Percentiles rank a stretch among this genome's conserved stretches.
phyloP scores from a whole-genome alignment of 352 stramenopile species.

The Thalassiosira oceanica region DNA sequence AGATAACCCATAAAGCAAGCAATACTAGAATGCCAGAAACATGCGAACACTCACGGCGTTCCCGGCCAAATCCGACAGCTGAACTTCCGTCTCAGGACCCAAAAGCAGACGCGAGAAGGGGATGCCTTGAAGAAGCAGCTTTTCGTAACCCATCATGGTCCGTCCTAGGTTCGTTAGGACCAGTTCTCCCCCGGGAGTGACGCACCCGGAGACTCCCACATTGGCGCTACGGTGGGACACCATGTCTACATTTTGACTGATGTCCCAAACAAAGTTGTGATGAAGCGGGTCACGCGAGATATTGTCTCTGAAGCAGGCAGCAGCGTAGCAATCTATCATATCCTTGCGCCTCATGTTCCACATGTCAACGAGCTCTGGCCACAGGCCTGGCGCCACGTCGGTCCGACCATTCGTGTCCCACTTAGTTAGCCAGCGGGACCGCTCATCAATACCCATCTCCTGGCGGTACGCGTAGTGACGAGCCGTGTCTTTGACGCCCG shows the following conservation, averaged over 20 bases:
- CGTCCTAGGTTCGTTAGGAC: conserved; percentile 63
- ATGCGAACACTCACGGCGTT: conserved; percentile 62
- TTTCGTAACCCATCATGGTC: conserved; percentile 62
- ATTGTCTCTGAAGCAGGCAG: conserved; percentile 32
- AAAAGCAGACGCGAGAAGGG: conserved; percentile 71
- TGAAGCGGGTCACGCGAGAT: conserved; percentile 51
- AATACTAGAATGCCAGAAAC: background rate
- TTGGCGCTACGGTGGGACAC: conserved; percentile 29
- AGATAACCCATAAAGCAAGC: background rate
- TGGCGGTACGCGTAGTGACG: conserved; percentile 37
- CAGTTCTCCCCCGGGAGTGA: conserved; percentile 63
- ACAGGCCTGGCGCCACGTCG: conserved; percentile 29
- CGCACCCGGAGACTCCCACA: conserved; percentile 65
- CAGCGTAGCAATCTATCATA: conserved; percentile 47
- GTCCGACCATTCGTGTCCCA: conserved; percentile 43
- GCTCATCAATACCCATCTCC: conserved; percentile 41
- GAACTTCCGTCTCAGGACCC: conserved; percentile 73
- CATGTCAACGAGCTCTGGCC: conserved; percentile 49
- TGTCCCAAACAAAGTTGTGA: conserved; percentile 66
- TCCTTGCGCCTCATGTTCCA: conserved; percentile 46
- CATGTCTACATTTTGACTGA: conserved; percentile 54
- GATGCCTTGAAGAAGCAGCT: conserved; percentile 77
- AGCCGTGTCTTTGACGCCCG: conserved; percentile 41
- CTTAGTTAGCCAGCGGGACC: conserved; percentile 37
- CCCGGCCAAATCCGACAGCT: conserved; percentile 74